These are phyloP conservation scores for Aspergillus brunneoviolaceus DNA, from an alignment of 2,329 filamentous ascomycete genomes.

Conservation along the genomic window DNA sequence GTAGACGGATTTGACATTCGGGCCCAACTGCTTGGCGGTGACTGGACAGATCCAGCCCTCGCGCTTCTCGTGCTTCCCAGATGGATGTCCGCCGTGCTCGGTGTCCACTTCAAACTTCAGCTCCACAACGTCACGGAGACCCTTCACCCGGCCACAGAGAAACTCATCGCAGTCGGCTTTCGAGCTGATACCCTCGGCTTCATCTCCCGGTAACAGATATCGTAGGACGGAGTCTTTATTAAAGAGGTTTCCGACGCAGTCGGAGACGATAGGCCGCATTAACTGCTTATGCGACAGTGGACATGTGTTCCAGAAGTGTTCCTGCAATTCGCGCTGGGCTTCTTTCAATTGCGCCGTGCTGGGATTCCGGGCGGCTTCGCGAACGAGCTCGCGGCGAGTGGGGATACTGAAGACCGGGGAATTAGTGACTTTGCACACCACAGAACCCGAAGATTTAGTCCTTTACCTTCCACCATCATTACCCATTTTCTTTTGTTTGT, in stretches of 20 bases:
- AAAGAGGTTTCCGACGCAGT: constrained; percentile 80
- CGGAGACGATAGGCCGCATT: constrained; percentile 74
- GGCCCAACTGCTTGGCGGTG: constrained; percentile 80
- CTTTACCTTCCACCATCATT: constrained; percentile 83
- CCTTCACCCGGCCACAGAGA: constrained; percentile 66
- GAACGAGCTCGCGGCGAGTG: constrained; percentile 92
- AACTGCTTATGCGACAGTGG: constrained; percentile 79
- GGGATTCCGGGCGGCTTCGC: constrained; percentile 79
- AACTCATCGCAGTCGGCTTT: constrained; percentile 63
- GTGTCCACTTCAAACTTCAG: constrained; percentile 68
- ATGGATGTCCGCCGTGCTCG: constrained; percentile 40
- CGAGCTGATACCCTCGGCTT: constrained; percentile 53
- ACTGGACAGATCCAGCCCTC: constrained; percentile 80
- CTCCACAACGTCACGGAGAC: constrained; percentile 81
- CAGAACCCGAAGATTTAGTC: neutral
- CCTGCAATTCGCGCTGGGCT: constrained; percentile 77
- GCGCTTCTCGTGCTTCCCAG: constrained; percentile 40
- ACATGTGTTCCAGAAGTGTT: constrained; percentile 83
- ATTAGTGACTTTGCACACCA: neutral
- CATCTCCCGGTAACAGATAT: constrained; percentile 58
- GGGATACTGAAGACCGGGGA: constrained; percentile 64
- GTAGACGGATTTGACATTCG: constrained; percentile 77
- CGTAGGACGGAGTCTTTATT: constrained; percentile 90
- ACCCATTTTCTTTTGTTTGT: constrained; percentile 63
- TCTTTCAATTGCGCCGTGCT: constrained; percentile 87